Evolutionary conservation across 1,139 yeast genomes (phyloP), one percentile per base, ranked within the genome.

Genomic region (Taphrina flavorubra): DNA sequence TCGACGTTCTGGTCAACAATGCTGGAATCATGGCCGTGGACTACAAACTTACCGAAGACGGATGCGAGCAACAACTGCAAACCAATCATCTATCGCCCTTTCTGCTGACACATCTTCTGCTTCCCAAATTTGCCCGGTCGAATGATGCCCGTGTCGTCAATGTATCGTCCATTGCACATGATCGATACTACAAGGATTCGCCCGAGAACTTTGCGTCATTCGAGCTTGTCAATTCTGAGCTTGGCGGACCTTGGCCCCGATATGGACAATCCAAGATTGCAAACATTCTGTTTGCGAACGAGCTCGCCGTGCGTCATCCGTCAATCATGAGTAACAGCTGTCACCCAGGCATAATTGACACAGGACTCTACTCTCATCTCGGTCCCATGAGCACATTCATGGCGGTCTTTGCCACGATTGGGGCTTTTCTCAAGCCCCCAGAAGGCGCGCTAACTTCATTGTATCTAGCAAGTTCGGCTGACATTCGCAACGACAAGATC

Each of bases 1-100:
- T 73, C 20, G 72, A 73, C 59, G 68, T 72, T 40, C 55, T 73
- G 31, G 58, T 68, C 58, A 72, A 73, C n/a, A 73, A 73, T 62
- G 74, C 74, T 3, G 74, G 74, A 18, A 34, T 65, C 65, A 68
- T 68, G 71, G 66, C 64, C 6, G 34, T 55, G 25, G 67, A 60
- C 3, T 70, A 72, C 18, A 69, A 68, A 36, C 55, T 72, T 61
- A 71, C 73, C 2, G 20, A 34, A n/a, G 73, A 73, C 16, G 74
- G 74, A 39, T 70, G 56, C 56, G 74, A 73, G 39, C 47, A 89
- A 37, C 97, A 90, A 75, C 78, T 89, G 70, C 97, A 90, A 75
- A 87, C 94, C 1, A 90, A 90, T 76, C 90, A 87, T 75, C 79
- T 91, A 7, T 84, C 95, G 0, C 96, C 92, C 60, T 89, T 88